Conservation (phyloP, 257 asterid species). For the Solanum sitiens region DNA sequence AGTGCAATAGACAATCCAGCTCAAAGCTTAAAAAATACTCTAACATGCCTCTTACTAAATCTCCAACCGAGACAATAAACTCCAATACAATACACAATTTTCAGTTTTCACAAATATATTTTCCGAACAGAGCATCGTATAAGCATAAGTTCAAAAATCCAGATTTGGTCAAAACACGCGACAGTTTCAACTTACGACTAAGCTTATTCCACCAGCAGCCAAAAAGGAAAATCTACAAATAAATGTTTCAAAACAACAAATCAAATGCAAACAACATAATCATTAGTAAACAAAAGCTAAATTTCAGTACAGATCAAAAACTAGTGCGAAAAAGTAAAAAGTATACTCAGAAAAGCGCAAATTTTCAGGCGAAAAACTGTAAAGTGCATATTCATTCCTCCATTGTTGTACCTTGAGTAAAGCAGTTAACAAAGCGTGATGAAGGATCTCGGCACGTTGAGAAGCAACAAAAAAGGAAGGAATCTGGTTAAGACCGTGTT, state of each 20-base stretch:
- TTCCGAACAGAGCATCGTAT: neutral
- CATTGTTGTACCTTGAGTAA: conserved; percentile 7
- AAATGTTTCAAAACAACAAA: neutral
- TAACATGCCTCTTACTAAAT: neutral
- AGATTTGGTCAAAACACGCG: neutral
- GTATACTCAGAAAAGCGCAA: neutral
- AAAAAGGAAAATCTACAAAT: neutral
- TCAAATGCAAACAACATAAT: neutral
- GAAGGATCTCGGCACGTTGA: neutral
- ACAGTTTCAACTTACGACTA: neutral
- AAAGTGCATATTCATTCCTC: neutral
- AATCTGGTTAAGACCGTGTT: neutral
- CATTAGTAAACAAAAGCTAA: neutral
- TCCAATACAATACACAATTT: neutral
- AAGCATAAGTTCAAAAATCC: neutral
- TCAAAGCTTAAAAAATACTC: neutral
- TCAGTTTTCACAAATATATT: neutral
- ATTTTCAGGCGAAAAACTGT: neutral
- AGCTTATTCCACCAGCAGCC: neutral
- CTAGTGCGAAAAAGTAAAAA: neutral
- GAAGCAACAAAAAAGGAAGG: neutral
- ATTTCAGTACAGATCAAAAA: conserved; percentile 10
- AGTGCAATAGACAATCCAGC: neutral
- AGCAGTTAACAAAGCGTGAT: conserved; percentile 9
- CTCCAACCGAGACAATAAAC: neutral